These are phyloP conservation scores for Rhizopogon vesiculosus DNA, from an alignment of 768 basidiomycete species.

Conservation along the genomic window DNA sequence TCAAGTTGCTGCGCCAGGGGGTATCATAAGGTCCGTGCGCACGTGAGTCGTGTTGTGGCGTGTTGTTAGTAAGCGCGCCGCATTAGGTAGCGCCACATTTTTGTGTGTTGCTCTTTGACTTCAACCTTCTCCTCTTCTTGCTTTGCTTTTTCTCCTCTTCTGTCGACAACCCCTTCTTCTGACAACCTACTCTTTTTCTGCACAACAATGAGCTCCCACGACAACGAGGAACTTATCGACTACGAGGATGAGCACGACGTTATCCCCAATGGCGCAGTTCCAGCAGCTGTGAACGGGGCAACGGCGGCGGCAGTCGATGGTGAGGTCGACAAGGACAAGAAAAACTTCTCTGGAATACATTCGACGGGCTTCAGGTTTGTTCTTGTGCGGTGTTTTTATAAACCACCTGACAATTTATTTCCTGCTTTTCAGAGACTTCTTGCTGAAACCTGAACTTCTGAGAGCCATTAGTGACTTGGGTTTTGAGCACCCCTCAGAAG, in stretches of 20 bases:
- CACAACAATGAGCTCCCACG: slow-evolving; percentile 68
- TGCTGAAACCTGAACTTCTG: slow-evolving; percentile 94
- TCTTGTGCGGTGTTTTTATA: neutral
- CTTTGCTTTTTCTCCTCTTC: slow-evolving; percentile 20
- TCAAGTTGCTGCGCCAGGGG: too few species aligned
- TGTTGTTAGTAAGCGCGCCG: neutral
- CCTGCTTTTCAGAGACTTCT: slow-evolving; percentile 70
- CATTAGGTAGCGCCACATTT: slow-evolving; percentile 1
- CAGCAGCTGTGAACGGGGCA: slow-evolving; percentile 43
- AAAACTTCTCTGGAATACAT: slow-evolving; percentile 99
- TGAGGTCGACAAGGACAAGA: slow-evolving; percentile 78
- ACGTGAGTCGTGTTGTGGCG: slow-evolving; percentile 9
- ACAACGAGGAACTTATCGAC: slow-evolving; percentile 91
- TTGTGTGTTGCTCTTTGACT: slow-evolving; percentile 9
- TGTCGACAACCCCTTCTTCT: slow-evolving; percentile 22
- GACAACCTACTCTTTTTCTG: slow-evolving; percentile 18
- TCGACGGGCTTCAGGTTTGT: slow-evolving; percentile 97
- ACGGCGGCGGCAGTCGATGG: slow-evolving; percentile 41
- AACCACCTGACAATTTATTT: neutral
- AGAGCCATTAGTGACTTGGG: slow-evolving; percentile 99
- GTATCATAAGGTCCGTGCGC: slow-evolving; percentile 21
- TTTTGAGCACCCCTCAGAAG: slow-evolving; percentile 99
- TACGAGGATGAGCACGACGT: slow-evolving; percentile 91
- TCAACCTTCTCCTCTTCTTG: slow-evolving; percentile 13
- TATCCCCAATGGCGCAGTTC: slow-evolving; percentile 52